phyloP scores from a whole-genome alignment of 1,139 yeast genomes.

The Blastobotrys malaysiensis region DNA sequence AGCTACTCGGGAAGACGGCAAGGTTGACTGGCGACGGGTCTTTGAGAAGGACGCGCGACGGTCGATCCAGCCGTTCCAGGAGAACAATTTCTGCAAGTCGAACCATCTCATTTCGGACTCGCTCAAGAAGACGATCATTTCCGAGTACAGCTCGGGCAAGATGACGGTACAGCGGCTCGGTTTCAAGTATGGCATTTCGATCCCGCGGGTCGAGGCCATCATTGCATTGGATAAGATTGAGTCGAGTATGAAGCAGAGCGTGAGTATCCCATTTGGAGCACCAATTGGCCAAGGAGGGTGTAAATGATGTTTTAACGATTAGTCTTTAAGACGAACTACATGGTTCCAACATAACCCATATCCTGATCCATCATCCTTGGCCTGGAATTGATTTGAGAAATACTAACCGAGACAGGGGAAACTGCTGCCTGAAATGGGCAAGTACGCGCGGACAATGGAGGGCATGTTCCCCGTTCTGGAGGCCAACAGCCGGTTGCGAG shows the following conservation, averaged over 20 bases:
- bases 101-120: constrained; percentile 54
- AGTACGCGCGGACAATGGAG: constrained; percentile 50
- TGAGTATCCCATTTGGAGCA: constrained; percentile 38
- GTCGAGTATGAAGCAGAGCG: constrained; percentile 52
- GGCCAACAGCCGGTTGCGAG: constrained; percentile 25
- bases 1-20: constrained; percentile 6
- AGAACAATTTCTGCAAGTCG: constrained; percentile 63
- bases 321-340: constrained; percentile 68
- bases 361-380: constrained; percentile 6
- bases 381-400: background rate
- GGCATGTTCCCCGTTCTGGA: constrained; percentile 74
- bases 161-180: constrained; percentile 72
- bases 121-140: constrained; percentile 49
- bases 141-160: constrained; percentile 44
- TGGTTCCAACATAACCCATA: constrained; percentile 47
- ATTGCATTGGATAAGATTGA: constrained; percentile 63
- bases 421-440: constrained; percentile 27
- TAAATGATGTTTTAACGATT: constrained; percentile 58
- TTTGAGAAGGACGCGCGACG: constrained; percentile 12
- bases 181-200: constrained; percentile 69
- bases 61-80: constrained; percentile 59
- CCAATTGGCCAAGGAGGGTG: background rate
- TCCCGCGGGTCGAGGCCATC: constrained; percentile 84
- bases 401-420: constrained; percentile 16
- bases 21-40: constrained; percentile 20